phyloP scores from a whole-genome alignment of 2,329 filamentous ascomycete genomes.

The Hymenoscyphus fraxineus region DNA sequence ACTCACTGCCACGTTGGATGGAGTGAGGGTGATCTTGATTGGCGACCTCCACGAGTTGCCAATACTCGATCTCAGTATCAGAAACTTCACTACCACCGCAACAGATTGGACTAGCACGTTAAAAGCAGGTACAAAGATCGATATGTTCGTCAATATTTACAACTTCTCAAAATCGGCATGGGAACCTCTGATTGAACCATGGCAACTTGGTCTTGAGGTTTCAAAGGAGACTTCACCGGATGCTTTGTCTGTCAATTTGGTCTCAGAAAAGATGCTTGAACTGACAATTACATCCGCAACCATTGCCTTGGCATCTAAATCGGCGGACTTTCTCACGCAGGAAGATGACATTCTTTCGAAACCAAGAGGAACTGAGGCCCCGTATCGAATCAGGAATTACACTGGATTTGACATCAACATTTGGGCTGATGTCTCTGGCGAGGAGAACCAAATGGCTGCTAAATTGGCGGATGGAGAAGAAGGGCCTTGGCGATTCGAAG shows the following conservation, averaged over 20 bases:
- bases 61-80: slow-evolving; percentile 88
- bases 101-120: slow-evolving; percentile 88
- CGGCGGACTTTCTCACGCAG: slow-evolving; percentile 80
- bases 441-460: slow-evolving; percentile 66
- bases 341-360: slow-evolving; percentile 93
- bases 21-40: slow-evolving; percentile 87
- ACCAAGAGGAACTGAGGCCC: slow-evolving; percentile 83
- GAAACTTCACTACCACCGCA: slow-evolving; percentile 79
- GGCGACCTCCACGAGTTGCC: slow-evolving; percentile 94
- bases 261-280: slow-evolving; percentile 87
- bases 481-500: slow-evolving; percentile 92
- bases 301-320: slow-evolving; percentile 90
- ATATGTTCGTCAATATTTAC: slow-evolving; percentile 94
- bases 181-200: slow-evolving; percentile 95
- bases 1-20: slow-evolving; percentile 79
- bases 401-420: slow-evolving; percentile 88
- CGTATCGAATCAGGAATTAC: slow-evolving; percentile 91
- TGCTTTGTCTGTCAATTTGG: slow-evolving; percentile 75
- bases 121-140: slow-evolving; percentile 83
- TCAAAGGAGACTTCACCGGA: slow-evolving; percentile 73
- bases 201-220: slow-evolving; percentile 89
- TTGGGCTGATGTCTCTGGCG: slow-evolving; percentile 67
- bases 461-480: slow-evolving; percentile 87
- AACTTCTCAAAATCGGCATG: slow-evolving; percentile 99
- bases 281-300: slow-evolving; percentile 89